These are phyloP conservation scores for Diaporthe capsici DNA, from an alignment of 2,329 filamentous ascomycete species.

Conservation along the genomic window DNA sequence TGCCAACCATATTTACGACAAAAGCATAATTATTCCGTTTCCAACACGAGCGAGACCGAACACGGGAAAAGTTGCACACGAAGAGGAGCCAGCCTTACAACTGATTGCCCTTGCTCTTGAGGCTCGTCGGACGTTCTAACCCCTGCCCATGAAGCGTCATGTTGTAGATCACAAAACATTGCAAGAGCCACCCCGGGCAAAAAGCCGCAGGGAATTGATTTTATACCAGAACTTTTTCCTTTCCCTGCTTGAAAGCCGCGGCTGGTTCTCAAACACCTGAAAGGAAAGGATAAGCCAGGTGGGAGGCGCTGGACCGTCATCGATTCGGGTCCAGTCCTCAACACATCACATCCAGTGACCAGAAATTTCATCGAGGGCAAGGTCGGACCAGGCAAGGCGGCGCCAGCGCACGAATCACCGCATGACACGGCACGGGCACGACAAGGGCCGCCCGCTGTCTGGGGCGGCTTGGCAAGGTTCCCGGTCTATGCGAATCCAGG, in stretches of 20 bases:
- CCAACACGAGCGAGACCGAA: constrained; percentile 27
- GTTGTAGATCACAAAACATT: background rate
- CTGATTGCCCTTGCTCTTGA: background rate
- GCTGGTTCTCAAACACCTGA: constrained; percentile 13
- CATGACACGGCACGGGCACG: constrained; percentile 35
- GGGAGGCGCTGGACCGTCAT: constrained; percentile 16
- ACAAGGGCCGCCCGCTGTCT: constrained; percentile 26
- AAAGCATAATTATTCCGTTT: background rate
- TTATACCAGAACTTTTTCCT: background rate
- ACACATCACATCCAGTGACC: constrained; percentile 18
- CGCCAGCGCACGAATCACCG: constrained; percentile 32
- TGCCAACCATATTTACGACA: constrained; percentile 8
- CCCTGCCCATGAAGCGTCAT: background rate
- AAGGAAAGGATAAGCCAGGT: background rate
- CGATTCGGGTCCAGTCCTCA: background rate
- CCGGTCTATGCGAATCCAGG: constrained; percentile 15
- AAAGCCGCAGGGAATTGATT: background rate
- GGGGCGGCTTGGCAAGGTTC: constrained; percentile 33
- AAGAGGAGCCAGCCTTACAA: background rate
- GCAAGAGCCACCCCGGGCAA: background rate
- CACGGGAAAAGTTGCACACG: constrained; percentile 30
- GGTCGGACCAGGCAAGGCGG: constrained; percentile 28
- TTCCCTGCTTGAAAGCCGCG: background rate
- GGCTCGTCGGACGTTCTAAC: background rate
- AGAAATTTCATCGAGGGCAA: constrained; percentile 10